phyloP scores from a whole-genome alignment of 192 early-diverging fungal species.

The Phlyctochytrium arcticum region DNA sequence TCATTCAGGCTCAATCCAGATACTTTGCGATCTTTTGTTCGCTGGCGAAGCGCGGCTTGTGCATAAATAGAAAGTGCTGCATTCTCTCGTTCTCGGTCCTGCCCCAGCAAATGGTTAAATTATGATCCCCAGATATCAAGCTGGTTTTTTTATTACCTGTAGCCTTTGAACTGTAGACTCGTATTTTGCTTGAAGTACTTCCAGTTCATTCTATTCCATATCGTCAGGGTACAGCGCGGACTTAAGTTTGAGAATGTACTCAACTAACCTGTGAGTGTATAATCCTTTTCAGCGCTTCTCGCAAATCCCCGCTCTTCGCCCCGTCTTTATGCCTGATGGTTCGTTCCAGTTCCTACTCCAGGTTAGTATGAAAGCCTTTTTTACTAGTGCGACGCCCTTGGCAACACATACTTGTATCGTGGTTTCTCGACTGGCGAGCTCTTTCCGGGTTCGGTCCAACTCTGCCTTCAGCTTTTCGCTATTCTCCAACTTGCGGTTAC shows the following conservation, averaged over 20 bases:
- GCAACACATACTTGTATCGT: not conserved
- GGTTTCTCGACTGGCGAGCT: not conserved
- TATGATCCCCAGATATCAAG: no score
- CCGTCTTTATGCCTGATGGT: constrained; percentile 1
- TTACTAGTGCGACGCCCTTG: no score
- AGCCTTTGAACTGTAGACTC: not conserved
- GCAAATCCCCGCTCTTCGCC: constrained; percentile 5
- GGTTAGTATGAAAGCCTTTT: not conserved
- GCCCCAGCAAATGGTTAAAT: not conserved
- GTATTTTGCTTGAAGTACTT: not conserved
- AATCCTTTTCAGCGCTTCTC: not conserved
- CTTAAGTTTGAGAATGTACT: not conserved
- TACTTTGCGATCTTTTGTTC: not conserved
- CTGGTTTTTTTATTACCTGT: not conserved
- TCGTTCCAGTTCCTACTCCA: not conserved
- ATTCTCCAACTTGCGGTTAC: not conserved
- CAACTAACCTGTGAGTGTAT: not conserved
- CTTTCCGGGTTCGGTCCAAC: not conserved
- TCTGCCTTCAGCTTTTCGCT: not conserved
- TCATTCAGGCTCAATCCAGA: not conserved
- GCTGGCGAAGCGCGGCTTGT: not conserved
- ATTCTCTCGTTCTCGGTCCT: constrained; percentile 6
- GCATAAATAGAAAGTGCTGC: constrained; percentile 2
- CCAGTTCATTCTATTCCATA: not conserved
- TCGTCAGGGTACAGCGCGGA: not conserved